These are phyloP conservation scores for Boletus rex-veris DNA, from an alignment of 768 basidiomycete species.

Conservation along the genomic window DNA sequence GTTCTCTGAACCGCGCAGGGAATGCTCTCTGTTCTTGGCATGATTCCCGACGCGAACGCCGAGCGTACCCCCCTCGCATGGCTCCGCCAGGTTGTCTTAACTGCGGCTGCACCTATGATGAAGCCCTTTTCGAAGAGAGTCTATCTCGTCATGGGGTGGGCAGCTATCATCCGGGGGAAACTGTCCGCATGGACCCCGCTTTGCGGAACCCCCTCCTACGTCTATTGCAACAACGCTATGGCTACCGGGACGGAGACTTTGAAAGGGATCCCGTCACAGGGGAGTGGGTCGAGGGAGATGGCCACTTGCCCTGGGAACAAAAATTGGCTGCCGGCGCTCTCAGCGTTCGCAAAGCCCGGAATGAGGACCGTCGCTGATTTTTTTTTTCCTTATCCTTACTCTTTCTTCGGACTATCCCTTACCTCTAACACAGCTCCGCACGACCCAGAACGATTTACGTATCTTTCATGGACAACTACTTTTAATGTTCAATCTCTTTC, in stretches of 20 bases:
- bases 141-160: slow-evolving; percentile 76
- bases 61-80: slow-evolving; percentile 72
- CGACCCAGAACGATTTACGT: slow-evolving; percentile 23
- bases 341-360: slow-evolving; percentile 33
- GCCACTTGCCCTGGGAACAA: slow-evolving; percentile 60
- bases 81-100: slow-evolving; percentile 77
- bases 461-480: slow-evolving; percentile 19
- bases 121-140: slow-evolving; percentile 86
- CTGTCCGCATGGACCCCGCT: slow-evolving; percentile 85
- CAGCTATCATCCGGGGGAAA: slow-evolving; percentile 80
- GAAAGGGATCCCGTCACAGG: slow-evolving; percentile 64
- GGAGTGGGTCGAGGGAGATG: slow-evolving; percentile 68
- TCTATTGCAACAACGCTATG: slow-evolving; percentile 68
- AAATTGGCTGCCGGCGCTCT: slow-evolving; percentile 41
- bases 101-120: slow-evolving; percentile 81
- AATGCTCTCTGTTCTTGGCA: slow-evolving; percentile 91
- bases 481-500: slow-evolving; percentile 16
- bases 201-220: slow-evolving; percentile 75
- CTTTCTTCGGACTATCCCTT: not conserved
- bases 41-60: slow-evolving; percentile 80
- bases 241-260: slow-evolving; percentile 83
- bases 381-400: not conserved
- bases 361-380: slow-evolving; percentile 38
- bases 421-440: slow-evolving; percentile 12
- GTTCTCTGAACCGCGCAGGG: slow-evolving; percentile 81